Evolutionary conservation across 2,329 filamentous ascomycete species (phyloP).

Genomic region (Fusarium sp.): DNA sequence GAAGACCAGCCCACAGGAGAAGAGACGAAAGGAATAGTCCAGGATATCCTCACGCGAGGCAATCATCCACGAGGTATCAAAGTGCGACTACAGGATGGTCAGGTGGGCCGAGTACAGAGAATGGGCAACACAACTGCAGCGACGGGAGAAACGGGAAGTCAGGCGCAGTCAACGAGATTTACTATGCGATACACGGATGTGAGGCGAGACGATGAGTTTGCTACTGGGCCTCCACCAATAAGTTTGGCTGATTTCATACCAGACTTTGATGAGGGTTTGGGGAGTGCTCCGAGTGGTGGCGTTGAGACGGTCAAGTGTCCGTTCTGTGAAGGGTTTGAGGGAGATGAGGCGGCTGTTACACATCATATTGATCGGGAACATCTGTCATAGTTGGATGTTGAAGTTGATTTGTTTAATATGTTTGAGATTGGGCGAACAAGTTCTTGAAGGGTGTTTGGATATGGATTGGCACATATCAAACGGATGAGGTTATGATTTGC

Average conservation of each 20-base stretch:
- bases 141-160: neutral
- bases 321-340: slow-evolving; percentile 71
- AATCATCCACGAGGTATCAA: slow-evolving; percentile 83
- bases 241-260: slow-evolving; percentile 59
- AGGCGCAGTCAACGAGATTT: slow-evolving; percentile 35
- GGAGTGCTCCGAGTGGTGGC: neutral
- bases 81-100: slow-evolving; percentile 74
- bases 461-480: neutral
- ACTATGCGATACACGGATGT: slow-evolving; percentile 47
- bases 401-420: neutral
- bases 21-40: slow-evolving; percentile 72
- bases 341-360: slow-evolving; percentile 72
- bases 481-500: neutral
- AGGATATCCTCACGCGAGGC: slow-evolving; percentile 73
- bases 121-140: slow-evolving; percentile 50
- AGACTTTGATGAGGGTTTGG: slow-evolving; percentile 40
- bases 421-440: neutral
- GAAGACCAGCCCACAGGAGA: slow-evolving; percentile 77
- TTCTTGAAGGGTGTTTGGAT: neutral
- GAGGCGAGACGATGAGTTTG: slow-evolving; percentile 48
- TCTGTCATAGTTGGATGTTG: slow-evolving; percentile 30
- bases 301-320: slow-evolving; percentile 59
- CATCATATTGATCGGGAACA: slow-evolving; percentile 65
- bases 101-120: slow-evolving; percentile 76
- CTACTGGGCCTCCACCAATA: slow-evolving; percentile 50